Evolutionary conservation across 257 asterid genomes (phyloP).

Genomic region (Primulina huaijiensis): DNA sequence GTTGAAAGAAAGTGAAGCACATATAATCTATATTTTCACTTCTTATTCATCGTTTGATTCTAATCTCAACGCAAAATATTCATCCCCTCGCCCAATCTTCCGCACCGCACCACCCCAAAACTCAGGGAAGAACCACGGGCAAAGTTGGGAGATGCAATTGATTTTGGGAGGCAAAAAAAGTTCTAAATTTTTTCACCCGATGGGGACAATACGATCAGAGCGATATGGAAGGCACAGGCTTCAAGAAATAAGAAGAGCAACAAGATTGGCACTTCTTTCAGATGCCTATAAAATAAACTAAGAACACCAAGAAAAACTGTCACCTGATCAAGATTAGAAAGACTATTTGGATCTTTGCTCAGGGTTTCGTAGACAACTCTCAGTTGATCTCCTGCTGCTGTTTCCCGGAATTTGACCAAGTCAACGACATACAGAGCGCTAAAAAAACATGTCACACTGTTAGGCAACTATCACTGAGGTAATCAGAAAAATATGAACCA

Average conservation of each 20-base stretch:
- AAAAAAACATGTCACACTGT: constrained; percentile 34
- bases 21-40: too few species aligned
- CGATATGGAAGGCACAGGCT: too few species aligned
- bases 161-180: not conserved
- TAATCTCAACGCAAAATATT: not conserved
- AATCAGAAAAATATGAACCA: constrained; percentile 10
- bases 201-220: too few species aligned
- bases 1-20: not conserved
- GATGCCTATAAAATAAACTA: not conserved
- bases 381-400: constrained; percentile 97
- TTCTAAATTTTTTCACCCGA: too few species aligned
- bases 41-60: not conserved
- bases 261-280: not conserved
- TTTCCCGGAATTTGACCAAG: constrained; percentile 88
- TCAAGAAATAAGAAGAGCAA: not conserved
- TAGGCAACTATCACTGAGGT: constrained; percentile 18
- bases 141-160: not conserved
- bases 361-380: constrained; percentile 91
- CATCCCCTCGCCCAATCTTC: not conserved
- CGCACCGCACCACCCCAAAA: not conserved
- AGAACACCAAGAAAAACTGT: constrained; percentile 14
- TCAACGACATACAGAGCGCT: constrained; percentile 97
- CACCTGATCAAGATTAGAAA: constrained; percentile 96
- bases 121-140: not conserved
- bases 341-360: constrained; percentile 99